Conservation (phyloP, 495 filamentous ascomycete species). For the Aspergillus coremiiformis region DNA sequence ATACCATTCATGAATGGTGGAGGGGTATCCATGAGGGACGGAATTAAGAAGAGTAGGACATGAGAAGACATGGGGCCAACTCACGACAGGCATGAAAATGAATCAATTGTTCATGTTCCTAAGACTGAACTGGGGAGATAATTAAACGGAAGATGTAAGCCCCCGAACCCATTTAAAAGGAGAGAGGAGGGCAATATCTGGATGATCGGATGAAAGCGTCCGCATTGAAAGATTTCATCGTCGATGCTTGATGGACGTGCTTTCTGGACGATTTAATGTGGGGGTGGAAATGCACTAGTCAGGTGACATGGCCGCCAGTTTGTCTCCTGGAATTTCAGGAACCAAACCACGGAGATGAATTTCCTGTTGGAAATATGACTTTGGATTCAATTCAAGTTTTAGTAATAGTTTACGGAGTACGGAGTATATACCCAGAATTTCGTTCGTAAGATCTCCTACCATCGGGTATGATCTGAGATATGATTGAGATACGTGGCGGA, state of each 20-base stretch:
- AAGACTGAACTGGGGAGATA: neutral
- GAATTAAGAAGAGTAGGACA: neutral
- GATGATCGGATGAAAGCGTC: slow-evolving; percentile 4
- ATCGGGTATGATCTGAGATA: no score
- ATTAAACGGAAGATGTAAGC: neutral
- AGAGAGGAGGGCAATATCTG: slow-evolving; percentile 10
- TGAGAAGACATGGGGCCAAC: slow-evolving; percentile 17
- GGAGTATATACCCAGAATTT: no score
- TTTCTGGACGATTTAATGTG: slow-evolving; percentile 2
- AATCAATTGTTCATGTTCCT: slow-evolving; percentile 17
- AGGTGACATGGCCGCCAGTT: neutral
- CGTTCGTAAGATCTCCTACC: no score
- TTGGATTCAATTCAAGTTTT: neutral
- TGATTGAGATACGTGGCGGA: no score
- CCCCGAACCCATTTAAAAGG: slow-evolving; percentile 7
- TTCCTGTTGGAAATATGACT: no score
- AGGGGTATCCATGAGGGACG: slow-evolving; percentile 8
- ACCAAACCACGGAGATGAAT: neutral
- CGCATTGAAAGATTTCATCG: neutral
- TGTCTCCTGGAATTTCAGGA: neutral
- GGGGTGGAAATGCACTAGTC: neutral
- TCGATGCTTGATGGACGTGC: slow-evolving; percentile 1
- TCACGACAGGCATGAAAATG: slow-evolving; percentile 36
- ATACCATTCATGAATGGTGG: slow-evolving; percentile 6
- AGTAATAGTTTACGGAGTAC: neutral